These are phyloP conservation scores for Ophiocordyceps unilateralis DNA, from an alignment of 2,329 filamentous ascomycete species.

Conservation along the genomic window DNA sequence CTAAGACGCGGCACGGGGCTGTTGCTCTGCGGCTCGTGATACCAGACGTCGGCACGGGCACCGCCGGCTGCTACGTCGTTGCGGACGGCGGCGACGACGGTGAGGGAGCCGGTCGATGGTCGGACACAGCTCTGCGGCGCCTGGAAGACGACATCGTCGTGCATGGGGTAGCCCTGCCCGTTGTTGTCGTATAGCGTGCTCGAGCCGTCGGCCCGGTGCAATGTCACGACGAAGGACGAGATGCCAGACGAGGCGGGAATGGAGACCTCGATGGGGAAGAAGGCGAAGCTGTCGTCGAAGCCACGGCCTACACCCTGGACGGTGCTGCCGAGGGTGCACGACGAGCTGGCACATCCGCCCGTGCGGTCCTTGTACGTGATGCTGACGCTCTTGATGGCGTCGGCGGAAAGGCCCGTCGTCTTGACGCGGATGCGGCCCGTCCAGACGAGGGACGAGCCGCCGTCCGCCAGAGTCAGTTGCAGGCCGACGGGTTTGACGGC, in stretches of 20 bases:
- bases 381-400: slow-evolving; percentile 26
- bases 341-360: slow-evolving; percentile 25
- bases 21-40: slow-evolving; percentile 21
- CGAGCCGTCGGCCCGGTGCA: slow-evolving; percentile 30
- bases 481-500: slow-evolving; percentile 40
- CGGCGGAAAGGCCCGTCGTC: slow-evolving; percentile 27
- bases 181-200: slow-evolving; percentile 36
- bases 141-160: slow-evolving; percentile 38
- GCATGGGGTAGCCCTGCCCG: slow-evolving; percentile 33
- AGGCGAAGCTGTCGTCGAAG: slow-evolving; percentile 43
- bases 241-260: slow-evolving; percentile 42
- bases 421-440: slow-evolving; percentile 39
- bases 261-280: slow-evolving; percentile 28
- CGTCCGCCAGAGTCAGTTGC: slow-evolving; percentile 33
- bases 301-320: slow-evolving; percentile 32
- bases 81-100: slow-evolving; percentile 28
- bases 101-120: slow-evolving; percentile 22
- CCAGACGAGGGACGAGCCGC: slow-evolving; percentile 29
- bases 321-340: slow-evolving; percentile 27
- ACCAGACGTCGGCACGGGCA: slow-evolving; percentile 24
- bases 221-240: slow-evolving; percentile 38
- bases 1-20: slow-evolving; percentile 25
- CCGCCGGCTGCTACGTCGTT: slow-evolving; percentile 26
- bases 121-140: slow-evolving; percentile 37
- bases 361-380: slow-evolving; percentile 38